These are phyloP conservation scores for Dacryopinax spathularia DNA, from an alignment of 768 basidiomycete genomes.

Conservation along the genomic window DNA sequence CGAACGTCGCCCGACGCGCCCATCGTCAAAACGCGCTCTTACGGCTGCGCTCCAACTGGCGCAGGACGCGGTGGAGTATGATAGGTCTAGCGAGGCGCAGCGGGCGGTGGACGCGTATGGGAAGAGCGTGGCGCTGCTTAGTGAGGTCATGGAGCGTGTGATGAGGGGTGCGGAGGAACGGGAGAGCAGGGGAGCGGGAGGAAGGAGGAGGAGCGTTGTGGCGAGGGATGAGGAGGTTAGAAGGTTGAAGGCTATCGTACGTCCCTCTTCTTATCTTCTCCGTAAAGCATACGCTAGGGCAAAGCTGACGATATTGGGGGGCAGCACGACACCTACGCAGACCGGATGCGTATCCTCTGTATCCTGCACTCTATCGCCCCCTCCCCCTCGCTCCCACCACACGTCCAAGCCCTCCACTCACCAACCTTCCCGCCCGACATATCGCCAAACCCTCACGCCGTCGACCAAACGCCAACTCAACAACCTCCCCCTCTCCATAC, in stretches of 20 bases:
- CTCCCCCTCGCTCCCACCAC: not conserved
- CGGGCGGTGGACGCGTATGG: slow-evolving; percentile 82
- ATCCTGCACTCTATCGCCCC: slow-evolving; percentile 62
- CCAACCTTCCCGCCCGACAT: not conserved
- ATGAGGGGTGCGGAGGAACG: slow-evolving; percentile 60
- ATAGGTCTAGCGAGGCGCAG: slow-evolving; percentile 73
- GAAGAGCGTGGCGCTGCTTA: slow-evolving; percentile 69
- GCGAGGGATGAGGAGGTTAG: slow-evolving; percentile 84
- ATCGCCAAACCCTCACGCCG: too few relatives aligned
- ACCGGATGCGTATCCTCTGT: slow-evolving; percentile 84
- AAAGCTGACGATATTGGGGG: not conserved
- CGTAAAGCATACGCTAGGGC: not conserved
- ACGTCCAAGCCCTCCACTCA: not conserved
- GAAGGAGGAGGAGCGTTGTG: slow-evolving; percentile 57
- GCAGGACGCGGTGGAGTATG: slow-evolving; percentile 76
- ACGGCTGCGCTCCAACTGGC: slow-evolving; percentile 78
- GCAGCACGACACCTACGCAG: slow-evolving; percentile 89
- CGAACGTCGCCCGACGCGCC: slow-evolving; percentile 32
- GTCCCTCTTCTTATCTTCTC: not conserved
- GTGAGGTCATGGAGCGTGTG: slow-evolving; percentile 86
- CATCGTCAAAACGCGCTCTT: slow-evolving; percentile 72
- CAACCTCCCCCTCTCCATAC: not conserved
- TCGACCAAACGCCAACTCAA: too few relatives aligned
- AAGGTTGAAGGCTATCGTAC: slow-evolving; percentile 73
- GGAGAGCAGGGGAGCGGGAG: slow-evolving; percentile 39